These are phyloP conservation scores for Entonaema liquescens DNA, from an alignment of 495 filamentous ascomycete species.

Conservation along the genomic window DNA sequence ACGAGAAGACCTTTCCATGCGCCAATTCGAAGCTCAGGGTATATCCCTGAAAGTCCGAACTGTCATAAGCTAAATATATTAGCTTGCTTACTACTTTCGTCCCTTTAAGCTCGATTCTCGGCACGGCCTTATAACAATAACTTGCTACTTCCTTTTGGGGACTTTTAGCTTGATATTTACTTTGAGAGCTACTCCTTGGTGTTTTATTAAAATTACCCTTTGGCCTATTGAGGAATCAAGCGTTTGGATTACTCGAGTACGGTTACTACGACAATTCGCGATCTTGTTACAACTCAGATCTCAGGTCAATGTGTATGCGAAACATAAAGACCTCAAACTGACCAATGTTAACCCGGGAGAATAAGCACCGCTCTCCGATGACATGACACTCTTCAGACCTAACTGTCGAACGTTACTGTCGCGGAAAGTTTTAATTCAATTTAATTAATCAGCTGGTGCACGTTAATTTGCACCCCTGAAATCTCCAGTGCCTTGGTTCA, in stretches of 20 bases:
- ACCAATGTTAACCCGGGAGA: not conserved
- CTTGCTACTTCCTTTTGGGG: not conserved
- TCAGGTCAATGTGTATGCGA: slow-evolving; percentile 1
- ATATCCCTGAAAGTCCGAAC: not conserved
- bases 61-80: not conserved
- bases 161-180: not conserved
- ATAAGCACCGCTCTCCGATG: not conserved
- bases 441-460: not conserved
- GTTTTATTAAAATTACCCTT: not conserved
- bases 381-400: not conserved
- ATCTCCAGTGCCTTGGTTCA: not conserved
- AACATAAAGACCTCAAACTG: slow-evolving; percentile 9
- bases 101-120: not conserved
- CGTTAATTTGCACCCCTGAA: not conserved
- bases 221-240: not conserved
- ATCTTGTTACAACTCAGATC: slow-evolving; percentile 10
- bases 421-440: slow-evolving; percentile 2
- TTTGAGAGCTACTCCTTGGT: too few relatives aligned
- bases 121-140: not conserved
- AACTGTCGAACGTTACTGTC: too few relatives aligned
- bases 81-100: not conserved
- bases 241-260: not conserved
- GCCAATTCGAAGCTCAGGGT: not conserved
- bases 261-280: not conserved
- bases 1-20: not conserved